Evolutionary conservation across 192 early-diverging fungal genomes (phyloP), one percentile per base, ranked within the genome.

Genomic region (Coemansia sp.): DNA sequence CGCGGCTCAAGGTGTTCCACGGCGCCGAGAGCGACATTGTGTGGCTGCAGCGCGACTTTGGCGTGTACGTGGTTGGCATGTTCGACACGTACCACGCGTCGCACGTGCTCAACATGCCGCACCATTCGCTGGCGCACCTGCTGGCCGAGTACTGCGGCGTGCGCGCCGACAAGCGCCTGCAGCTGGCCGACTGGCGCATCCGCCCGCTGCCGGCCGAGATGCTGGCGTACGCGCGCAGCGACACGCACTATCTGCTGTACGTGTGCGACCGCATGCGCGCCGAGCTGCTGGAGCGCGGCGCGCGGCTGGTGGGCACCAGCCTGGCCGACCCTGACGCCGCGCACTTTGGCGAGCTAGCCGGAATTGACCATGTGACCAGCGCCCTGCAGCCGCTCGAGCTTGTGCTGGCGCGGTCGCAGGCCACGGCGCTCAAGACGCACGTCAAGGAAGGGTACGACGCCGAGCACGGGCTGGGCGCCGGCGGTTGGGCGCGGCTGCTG

Each of bases 41-140:
- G 47, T 99, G 97, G 97, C 79, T 99, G 50, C 97, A 99, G 72
- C 82, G 88, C 17, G 97, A 99, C 57, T 98, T 99, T 70, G 94
- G 93, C 21, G 71, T 95, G 6, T 99, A 99, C 53, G 70, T 99
- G 35, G 97, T 99, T 5, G 90, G 92, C 35, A 64, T 99, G 14
- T 98, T 97, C 65, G 97, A 99, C 71, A 99, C 97, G 0, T 97
- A 87, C 67, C 92, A 95, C 50, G 95, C 94, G 9, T 85, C 93
- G 3, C 80, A 91, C 30, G 71, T 91, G 22, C 79, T 99, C n/a
- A 87, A 89, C 45, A 82, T 94, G 67, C 70, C 78, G 29, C 66
- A 80, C 38, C 91, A 97, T 57, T 84, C 87, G 27, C 76, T 95
- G 29, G 92, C 91, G 0, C 88, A 85, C 61, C 58, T 99, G 34